Conservation (phyloP, 495 filamentous ascomycete species). For the Aspergillus hancockii region DNA sequence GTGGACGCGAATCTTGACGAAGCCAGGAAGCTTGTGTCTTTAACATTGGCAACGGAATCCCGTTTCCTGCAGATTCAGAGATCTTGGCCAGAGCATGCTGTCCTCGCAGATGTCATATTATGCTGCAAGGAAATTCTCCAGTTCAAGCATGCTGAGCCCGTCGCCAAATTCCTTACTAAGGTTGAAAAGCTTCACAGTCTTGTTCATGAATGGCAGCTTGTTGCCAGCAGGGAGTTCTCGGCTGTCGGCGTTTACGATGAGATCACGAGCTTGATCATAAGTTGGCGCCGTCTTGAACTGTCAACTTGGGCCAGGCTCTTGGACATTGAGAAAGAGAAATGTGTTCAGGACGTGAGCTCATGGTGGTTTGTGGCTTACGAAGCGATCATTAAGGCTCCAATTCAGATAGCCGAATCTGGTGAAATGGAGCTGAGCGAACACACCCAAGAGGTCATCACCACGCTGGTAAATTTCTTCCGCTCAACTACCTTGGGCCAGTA, state of each 20-base stretch:
- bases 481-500: constrained; percentile 81
- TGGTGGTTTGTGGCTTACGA: constrained; percentile 99
- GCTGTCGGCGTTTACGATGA: constrained; percentile 67
- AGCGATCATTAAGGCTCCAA: constrained; percentile 73
- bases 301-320: constrained; percentile 90
- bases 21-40: constrained; percentile 64
- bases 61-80: constrained; percentile 71
- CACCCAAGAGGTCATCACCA: constrained; percentile 64
- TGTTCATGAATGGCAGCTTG: constrained; percentile 90
- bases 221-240: constrained; percentile 78
- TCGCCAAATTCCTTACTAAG: constrained; percentile 79
- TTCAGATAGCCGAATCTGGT: constrained; percentile 57
- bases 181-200: constrained; percentile 79
- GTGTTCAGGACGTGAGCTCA: constrained; percentile 69
- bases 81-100: constrained; percentile 72
- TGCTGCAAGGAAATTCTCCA: constrained; percentile 72
- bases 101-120: constrained; percentile 71
- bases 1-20: constrained; percentile 73
- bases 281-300: constrained; percentile 88
- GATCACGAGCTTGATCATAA: constrained; percentile 73
- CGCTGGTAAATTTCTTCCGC: constrained; percentile 72
- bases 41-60: constrained; percentile 64
- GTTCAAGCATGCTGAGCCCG: constrained; percentile 77
- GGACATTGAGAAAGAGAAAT: constrained; percentile 77
- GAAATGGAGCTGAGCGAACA: constrained; percentile 60